Evolutionary conservation across 176 grass and related monocot species (phyloP), one percentile per base, ranked within the genome.

Genomic region (Saccharum spontaneum): DNA sequence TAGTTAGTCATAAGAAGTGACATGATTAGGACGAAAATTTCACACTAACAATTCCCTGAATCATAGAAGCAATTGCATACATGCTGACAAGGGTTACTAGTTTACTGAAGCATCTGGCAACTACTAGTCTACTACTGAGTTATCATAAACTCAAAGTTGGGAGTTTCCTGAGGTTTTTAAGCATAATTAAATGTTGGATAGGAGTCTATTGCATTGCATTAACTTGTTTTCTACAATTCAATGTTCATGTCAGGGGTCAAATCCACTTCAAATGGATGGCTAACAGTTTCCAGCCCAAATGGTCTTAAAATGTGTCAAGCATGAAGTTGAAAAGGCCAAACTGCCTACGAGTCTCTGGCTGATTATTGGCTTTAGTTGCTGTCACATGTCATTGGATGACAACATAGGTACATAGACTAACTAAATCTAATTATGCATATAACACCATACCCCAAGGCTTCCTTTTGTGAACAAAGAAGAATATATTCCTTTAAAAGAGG

Each of bases 381-480:
- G 39, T n/a, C 17, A 30, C 66, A 46, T 50, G 45, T 15, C 34
- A 18, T 33, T 24, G 17, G 22, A 46, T 67, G 36, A 12, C 8
- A 39, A 77, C 28, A 68, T 34, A 82, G 26, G 77, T 76, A 39
- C 54, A 12, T 65, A 79, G 54, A 50, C 12, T 31, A 88, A 72
- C 55, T 55, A 45, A 50, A 88, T n/a, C 33, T 34, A 34, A 34
- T 34, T 34, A 34, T 34, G 33, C 33, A 34, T 34, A 34, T 34
- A 34, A 37, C 28, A 64, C 0, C 18, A 81, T 33, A 45, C 31
- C 34, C 40, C 40, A 64, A 40, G 40, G 63, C 50, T 85, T 49
- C 59, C n/a, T 30, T 83, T n/a, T 71, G 14, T 83, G 38, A 63
- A 77, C 7, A 88, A 78, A 83, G 17, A 41, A 64, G 9, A 33